These are phyloP conservation scores for Poronia punctata DNA, from an alignment of 495 filamentous ascomycete genomes.

Conservation along the genomic window DNA sequence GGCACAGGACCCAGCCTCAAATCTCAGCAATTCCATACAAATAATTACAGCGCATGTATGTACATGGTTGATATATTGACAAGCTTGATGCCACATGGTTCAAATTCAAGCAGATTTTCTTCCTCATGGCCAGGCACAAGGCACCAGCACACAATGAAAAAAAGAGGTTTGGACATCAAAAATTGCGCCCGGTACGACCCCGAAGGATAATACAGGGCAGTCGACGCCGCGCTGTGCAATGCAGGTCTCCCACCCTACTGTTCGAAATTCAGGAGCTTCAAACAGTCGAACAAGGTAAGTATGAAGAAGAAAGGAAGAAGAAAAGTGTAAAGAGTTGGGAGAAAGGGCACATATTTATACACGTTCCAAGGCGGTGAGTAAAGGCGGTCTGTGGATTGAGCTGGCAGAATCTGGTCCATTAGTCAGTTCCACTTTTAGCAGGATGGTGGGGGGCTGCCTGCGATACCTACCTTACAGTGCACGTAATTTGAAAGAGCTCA, in stretches of 20 bases:
- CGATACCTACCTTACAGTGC: too few relatives aligned
- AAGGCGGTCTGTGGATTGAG: background rate
- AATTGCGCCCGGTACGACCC: constrained; percentile 49
- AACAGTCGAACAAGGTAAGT: constrained; percentile 67
- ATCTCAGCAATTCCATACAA: too few relatives aligned
- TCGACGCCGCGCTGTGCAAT: constrained; percentile 74
- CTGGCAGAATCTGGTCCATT: constrained; percentile 5
- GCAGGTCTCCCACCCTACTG: constrained; percentile 60
- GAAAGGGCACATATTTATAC: constrained; percentile 16
- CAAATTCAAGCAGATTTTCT: constrained; percentile 11
- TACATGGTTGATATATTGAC: too few relatives aligned
- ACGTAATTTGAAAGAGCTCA: too few relatives aligned
- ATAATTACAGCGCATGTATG: too few relatives aligned
- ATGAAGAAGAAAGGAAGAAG: constrained; percentile 53
- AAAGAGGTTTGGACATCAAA: constrained; percentile 16
- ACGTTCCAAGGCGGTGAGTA: constrained; percentile 7
- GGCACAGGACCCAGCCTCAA: too few relatives aligned
- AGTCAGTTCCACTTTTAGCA: too few relatives aligned
- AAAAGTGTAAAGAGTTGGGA: constrained; percentile 3
- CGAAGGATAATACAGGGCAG: constrained; percentile 62
- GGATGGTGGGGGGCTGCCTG: too few relatives aligned
- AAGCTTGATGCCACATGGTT: too few relatives aligned
- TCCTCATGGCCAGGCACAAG: constrained; percentile 19
- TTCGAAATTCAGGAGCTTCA: constrained; percentile 54
- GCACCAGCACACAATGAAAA: constrained; percentile 23